phyloP scores from a whole-genome alignment of 1,284 basidiomycete genomes.

The Vanrija pseudolonga region DNA sequence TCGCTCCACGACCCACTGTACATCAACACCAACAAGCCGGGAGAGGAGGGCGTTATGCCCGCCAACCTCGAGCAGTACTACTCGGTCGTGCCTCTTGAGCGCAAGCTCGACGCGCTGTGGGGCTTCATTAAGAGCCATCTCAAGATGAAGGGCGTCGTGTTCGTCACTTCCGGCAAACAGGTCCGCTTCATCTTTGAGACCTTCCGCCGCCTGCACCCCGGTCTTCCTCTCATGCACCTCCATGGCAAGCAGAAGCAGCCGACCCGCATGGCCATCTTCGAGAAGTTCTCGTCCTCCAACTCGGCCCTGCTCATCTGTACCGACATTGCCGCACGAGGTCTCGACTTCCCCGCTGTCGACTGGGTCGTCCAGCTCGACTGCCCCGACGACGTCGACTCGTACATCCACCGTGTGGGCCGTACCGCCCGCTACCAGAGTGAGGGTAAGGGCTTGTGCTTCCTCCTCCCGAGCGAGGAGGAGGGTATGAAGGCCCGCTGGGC shows the following conservation, averaged over 20 bases:
- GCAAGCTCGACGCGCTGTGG: conserved; percentile 89
- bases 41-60: conserved; percentile 57
- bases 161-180: conserved; percentile 86
- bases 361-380: conserved; percentile 99
- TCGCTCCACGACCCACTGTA: conserved; percentile 79
- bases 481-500: conserved; percentile 73
- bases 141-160: conserved; percentile 87
- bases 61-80: conserved; percentile 86
- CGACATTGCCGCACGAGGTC: conserved; percentile 93
- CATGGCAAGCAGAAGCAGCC: conserved; percentile 98
- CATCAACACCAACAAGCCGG: conserved; percentile 60
- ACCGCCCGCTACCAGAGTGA: conserved; percentile 91
- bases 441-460: conserved; percentile 78
- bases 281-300: conserved; percentile 71
- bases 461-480: conserved; percentile 87
- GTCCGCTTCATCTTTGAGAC: conserved; percentile 96
- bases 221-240: conserved; percentile 81
- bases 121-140: conserved; percentile 93
- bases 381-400: conserved; percentile 96
- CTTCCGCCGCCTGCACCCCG: conserved; percentile 92
- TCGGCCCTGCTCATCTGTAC: conserved; percentile 86
- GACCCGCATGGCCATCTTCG: conserved; percentile 75
- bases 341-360: conserved; percentile 95
- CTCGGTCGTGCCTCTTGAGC: conserved; percentile 73
- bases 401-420: conserved; percentile 93